Evolutionary conservation across 345 rosid genomes (phyloP), one percentile per base, ranked within the genome.

Genomic region (Brassica rapa): DNA sequence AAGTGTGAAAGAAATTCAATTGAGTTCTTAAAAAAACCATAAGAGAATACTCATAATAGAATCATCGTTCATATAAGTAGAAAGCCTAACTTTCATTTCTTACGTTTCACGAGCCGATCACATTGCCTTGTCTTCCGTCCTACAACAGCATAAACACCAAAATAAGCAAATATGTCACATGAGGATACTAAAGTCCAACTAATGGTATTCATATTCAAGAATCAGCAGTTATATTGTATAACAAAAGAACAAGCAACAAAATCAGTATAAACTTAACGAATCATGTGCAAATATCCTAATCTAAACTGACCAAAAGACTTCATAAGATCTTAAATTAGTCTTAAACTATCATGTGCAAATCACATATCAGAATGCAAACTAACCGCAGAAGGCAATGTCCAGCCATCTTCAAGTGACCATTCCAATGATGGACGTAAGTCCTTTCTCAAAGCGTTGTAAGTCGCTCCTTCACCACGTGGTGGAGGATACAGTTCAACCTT

Each of bases 301-400:
- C 30, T 66, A 29, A 41, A 41, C 55, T 12, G 21, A 66, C 19
- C 46, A 29, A 12, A 12, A 30, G 56, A 49, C 56, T 49, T n/a
- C 56, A 49, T n/a, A 30, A 53, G 59, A 53, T 6, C 51, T 43
- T 43, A 43, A 43, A n/a, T 43, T 43, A 41, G 12, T 3, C 51
- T n/a, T 43, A 11, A 43, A 43, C 51, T 43, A 2, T 43, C 19
- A 19, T 19, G 19, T 29, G 46, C 27, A 68, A 5, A 32, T 33
- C 21, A 49, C 14, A 69, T 1, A 33, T 1, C 16, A 49, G 35
- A 70, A 41, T 8, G n/a, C 27, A 66, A 15, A 72, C 77, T 73
- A 57, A 78, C 81, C 81, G 19, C 15, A 57, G 64, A n/a, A 66
- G 82, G 77, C n/a, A 73, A 46, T 60, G 11, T 66, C 82, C 82